A percentile compares a stretch with the other conserved stretches of the same genome.
Evolutionary conservation across 305 asterid species (phyloP).

Genomic region (Fraxinus nigra): DNA sequence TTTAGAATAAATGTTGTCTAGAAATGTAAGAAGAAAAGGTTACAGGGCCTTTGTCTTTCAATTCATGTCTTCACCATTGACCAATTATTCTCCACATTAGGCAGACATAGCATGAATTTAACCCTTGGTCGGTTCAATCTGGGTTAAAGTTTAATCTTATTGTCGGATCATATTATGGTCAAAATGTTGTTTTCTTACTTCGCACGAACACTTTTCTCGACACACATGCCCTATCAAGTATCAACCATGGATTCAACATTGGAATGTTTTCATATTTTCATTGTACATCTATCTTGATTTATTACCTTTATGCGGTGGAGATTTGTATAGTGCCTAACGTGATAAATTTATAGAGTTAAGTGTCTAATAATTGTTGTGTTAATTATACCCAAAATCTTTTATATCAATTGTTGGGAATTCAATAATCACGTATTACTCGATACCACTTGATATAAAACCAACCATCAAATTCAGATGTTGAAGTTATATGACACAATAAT

Average conservation of each 20-base stretch:
- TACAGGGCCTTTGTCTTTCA: not conserved
- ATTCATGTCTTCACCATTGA: not conserved
- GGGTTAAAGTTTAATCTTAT: not conserved
- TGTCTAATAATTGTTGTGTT: not conserved
- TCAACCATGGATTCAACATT: not conserved
- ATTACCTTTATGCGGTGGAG: not conserved
- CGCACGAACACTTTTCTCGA: not conserved
- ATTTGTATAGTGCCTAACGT: not conserved
- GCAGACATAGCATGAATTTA: not conserved
- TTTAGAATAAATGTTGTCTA: not conserved
- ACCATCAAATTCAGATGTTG: too few species aligned
- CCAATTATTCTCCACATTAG: not conserved
- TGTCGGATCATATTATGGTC: not conserved
- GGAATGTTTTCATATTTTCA: not conserved
- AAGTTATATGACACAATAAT: too few species aligned
- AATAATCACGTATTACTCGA: too few species aligned
- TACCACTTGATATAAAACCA: too few species aligned
- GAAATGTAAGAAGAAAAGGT: not conserved
- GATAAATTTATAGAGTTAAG: not conserved
- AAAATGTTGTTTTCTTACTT: not conserved
- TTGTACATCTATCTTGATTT: too few species aligned
- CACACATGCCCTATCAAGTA: not conserved
- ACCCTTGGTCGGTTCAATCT: not conserved
- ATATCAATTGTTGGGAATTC: too few species aligned
- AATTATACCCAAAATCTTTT: too few species aligned